Percentiles rank a stretch among this genome's conserved stretches.
phyloP scores from a whole-genome alignment of 129 eudicot species.

The Pulicaria dysenterica region DNA sequence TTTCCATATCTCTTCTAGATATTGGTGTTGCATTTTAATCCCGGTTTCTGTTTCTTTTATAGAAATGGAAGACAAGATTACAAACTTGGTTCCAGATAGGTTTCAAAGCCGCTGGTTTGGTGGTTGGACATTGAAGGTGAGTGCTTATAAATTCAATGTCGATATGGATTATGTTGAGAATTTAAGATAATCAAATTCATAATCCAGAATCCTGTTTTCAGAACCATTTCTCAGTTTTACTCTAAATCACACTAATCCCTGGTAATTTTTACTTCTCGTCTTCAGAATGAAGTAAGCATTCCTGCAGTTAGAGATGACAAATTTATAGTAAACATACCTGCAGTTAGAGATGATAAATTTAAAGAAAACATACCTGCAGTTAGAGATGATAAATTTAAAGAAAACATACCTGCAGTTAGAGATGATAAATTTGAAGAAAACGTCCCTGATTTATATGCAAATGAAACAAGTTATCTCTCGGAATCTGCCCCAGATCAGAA shows the following conservation, averaged over 20 bases:
- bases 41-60: not conserved
- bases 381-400: constrained; percentile 21
- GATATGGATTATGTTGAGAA: not conserved
- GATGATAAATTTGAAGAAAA: constrained; percentile 20
- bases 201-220: not conserved
- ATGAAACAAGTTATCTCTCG: constrained; percentile 72
- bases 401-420: constrained; percentile 33
- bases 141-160: not conserved
- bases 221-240: not conserved
- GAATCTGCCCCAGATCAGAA: constrained; percentile 85
- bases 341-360: constrained; percentile 22
- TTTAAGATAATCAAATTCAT: not conserved
- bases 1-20: not conserved
- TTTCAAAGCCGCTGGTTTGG: constrained; percentile 91
- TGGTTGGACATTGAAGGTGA: constrained; percentile 78
- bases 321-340: constrained; percentile 10
- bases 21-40: constrained; percentile 12
- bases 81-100: constrained; percentile 32
- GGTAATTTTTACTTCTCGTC: constrained; percentile 19
- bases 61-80: constrained; percentile 36
- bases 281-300: constrained; percentile 49
- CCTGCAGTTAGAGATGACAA: constrained; percentile 29
- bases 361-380: too few relatives aligned
- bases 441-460: constrained; percentile 45
- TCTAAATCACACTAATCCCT: not conserved